Conservation (phyloP, 345 rosid genomes). For the Atalantia buxifolia region DNA sequence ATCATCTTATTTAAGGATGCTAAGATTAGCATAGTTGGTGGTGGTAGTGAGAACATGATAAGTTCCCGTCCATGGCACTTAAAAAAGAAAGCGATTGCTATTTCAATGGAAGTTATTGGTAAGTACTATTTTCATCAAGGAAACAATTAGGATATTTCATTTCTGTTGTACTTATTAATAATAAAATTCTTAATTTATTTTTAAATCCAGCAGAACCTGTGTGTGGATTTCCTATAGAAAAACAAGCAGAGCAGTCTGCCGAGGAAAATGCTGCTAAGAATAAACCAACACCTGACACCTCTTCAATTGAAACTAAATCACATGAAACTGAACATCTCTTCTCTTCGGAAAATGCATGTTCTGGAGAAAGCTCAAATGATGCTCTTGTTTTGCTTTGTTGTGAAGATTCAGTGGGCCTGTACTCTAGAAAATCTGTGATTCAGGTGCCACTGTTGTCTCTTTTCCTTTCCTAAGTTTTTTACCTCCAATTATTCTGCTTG, state of each 20-base stretch:
- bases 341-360: slow-evolving; percentile 11
- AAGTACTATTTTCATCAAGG: slow-evolving; percentile 14
- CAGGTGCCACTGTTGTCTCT: slow-evolving; percentile 30
- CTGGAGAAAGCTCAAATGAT: slow-evolving; percentile 15
- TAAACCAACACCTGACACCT: slow-evolving; percentile 10
- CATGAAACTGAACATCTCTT: slow-evolving; percentile 14
- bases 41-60: slow-evolving; percentile 29
- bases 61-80: slow-evolving; percentile 32
- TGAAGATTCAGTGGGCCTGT: slow-evolving; percentile 30
- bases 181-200: slow-evolving; percentile 5
- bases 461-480: not conserved
- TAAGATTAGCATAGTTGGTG: slow-evolving; percentile 27
- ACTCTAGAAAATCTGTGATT: slow-evolving; percentile 37
- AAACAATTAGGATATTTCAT: not conserved
- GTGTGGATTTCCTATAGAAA: slow-evolving; percentile 17
- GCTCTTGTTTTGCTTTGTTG: slow-evolving; percentile 42
- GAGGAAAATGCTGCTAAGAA: slow-evolving; percentile 13
- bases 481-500: slow-evolving; percentile 6
- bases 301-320: slow-evolving; percentile 14
- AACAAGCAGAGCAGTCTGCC: slow-evolving; percentile 10
- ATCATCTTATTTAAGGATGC: slow-evolving; percentile 38
- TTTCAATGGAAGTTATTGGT: slow-evolving; percentile 47
- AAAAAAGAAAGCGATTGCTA: slow-evolving; percentile 29
- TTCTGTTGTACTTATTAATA: not conserved
- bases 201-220: slow-evolving; percentile 21